Percentiles rank a stretch among this genome's conserved stretches.
phyloP scores from a whole-genome alignment of 139 green algal species.

The Ulvella scutata region DNA sequence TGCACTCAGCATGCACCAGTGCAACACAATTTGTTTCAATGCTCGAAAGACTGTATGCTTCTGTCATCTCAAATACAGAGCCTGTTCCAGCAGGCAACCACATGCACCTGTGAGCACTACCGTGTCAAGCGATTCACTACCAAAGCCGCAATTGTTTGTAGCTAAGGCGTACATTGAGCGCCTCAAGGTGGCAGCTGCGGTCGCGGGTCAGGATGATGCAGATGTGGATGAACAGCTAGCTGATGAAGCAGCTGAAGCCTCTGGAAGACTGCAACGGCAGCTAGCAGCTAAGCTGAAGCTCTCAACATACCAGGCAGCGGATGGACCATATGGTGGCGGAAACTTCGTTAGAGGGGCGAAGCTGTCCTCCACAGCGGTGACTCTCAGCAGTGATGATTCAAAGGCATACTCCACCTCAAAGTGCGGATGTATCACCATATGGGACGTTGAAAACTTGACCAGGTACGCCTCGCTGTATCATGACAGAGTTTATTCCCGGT shows the following conservation, averaged over 20 bases:
- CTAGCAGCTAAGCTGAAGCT: not conserved
- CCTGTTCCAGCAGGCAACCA: too few species aligned
- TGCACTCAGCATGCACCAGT: not conserved
- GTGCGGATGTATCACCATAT: conserved; percentile 50
- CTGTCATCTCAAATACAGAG: not conserved
- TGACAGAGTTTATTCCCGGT: too few species aligned
- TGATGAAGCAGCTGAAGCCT: conserved; percentile 5
- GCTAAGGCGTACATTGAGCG: not conserved
- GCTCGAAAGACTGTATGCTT: not conserved
- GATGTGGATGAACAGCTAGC: not conserved
- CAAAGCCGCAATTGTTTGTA: not conserved
- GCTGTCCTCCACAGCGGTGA: conserved; percentile 48
- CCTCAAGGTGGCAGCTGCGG: not conserved
- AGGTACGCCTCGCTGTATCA: too few species aligned
- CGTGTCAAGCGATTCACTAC: too few species aligned
- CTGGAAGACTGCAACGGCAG: conserved; percentile 4
- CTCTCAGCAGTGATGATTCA: conserved; percentile 49
- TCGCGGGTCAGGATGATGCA: not conserved
- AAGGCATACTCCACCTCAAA: conserved; percentile 61
- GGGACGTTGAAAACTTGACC: conserved; percentile 58
- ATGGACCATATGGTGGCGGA: conserved; percentile 9
- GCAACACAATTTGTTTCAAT: not conserved
- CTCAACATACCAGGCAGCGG: not conserved
- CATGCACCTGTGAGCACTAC: too few species aligned
- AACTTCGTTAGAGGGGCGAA: conserved; percentile 21